A percentile compares a stretch with the other conserved stretches of the same genome.
Evolutionary conservation across 805 yeast species (phyloP).

Genomic region (Spathaspora hagerdaliae): DNA sequence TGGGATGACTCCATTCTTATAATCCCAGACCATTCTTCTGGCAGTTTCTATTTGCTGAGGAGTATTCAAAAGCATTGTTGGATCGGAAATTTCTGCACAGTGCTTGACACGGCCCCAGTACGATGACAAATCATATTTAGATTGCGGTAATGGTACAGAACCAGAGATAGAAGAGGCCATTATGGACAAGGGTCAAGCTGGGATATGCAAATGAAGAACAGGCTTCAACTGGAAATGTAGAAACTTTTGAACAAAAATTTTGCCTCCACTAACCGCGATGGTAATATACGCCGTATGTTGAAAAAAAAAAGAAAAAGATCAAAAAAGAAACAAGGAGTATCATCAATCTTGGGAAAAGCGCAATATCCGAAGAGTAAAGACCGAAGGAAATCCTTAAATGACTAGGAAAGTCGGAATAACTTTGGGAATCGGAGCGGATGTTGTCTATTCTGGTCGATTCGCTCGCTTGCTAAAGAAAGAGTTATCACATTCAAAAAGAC

Average conservation of each 20-base stretch:
- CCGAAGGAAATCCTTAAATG: too few species aligned
- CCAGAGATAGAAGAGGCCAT: slow-evolving; percentile 94
- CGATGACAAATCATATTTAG: slow-evolving; percentile 73
- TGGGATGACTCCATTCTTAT: slow-evolving; percentile 61
- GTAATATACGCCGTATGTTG: too few species aligned
- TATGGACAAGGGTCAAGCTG: too few species aligned
- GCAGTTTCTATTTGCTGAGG: slow-evolving; percentile 60
- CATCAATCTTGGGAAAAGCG: too few species aligned
- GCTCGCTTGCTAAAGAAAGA: slow-evolving; percentile 33
- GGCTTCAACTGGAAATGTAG: too few species aligned
- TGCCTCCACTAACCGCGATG: too few species aligned
- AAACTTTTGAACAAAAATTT: too few species aligned
- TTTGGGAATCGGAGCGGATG: slow-evolving; percentile 56
- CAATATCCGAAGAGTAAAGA: too few species aligned
- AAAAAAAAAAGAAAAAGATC: too few species aligned
- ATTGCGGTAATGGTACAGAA: slow-evolving; percentile 71
- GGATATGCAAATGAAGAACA: too few species aligned
- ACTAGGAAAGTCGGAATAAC: slow-evolving; percentile 7
- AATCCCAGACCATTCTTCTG: slow-evolving; percentile 62
- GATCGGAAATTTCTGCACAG: slow-evolving; percentile 90
- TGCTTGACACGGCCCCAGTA: slow-evolving; percentile 95
- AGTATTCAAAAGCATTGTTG: slow-evolving; percentile 79
- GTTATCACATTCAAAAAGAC: slow-evolving; percentile 27
- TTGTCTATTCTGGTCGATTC: slow-evolving; percentile 47
- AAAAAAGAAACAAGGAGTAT: background rate